phyloP scores from a whole-genome alignment of 1,139 yeast genomes.

The Zygotorulaspora mrakii region DNA sequence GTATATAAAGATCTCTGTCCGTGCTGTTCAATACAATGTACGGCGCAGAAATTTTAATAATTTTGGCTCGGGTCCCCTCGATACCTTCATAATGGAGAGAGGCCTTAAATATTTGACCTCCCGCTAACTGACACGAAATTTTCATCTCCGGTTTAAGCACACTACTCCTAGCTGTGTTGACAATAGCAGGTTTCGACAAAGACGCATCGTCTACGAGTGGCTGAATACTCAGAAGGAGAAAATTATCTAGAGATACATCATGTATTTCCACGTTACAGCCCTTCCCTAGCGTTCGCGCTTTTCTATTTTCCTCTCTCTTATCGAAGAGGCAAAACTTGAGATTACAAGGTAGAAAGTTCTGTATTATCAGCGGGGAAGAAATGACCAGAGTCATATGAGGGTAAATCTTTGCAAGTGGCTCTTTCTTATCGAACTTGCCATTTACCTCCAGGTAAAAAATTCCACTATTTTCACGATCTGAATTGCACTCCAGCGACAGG shows the following conservation, averaged over 20 bases:
- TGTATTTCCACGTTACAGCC: constrained; percentile 74
- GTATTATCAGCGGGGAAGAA: constrained; percentile 84
- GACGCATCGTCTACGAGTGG: constrained; percentile 63
- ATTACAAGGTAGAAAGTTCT: constrained; percentile 82
- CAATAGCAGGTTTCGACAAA: constrained; percentile 76
- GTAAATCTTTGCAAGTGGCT: constrained; percentile 68
- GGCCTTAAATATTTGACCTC: constrained; percentile 66
- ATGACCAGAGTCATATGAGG: constrained; percentile 80
- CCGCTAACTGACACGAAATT: constrained; percentile 48
- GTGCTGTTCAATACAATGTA: constrained; percentile 80
- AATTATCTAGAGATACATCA: constrained; percentile 69
- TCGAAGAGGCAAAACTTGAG: constrained; percentile 73
- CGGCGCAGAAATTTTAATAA: constrained; percentile 75
- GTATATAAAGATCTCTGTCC: constrained; percentile 61
- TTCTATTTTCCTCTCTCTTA: constrained; percentile 65
- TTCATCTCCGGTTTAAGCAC: constrained; percentile 55
- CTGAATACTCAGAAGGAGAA: constrained; percentile 60
- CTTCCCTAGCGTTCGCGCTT: constrained; percentile 57
- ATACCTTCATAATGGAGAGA: constrained; percentile 57
- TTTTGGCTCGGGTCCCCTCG: constrained; percentile 48
- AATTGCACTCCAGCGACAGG: constrained; percentile 56
- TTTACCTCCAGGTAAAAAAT: constrained; percentile 72
- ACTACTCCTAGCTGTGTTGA: constrained; percentile 56
- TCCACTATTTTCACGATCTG: constrained; percentile 40
- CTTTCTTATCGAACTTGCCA: constrained; percentile 58